A percentile compares a stretch with the other conserved stretches of the same genome.
Conservation (phyloP, 345 rosid species). For the Draba incana region DNA sequence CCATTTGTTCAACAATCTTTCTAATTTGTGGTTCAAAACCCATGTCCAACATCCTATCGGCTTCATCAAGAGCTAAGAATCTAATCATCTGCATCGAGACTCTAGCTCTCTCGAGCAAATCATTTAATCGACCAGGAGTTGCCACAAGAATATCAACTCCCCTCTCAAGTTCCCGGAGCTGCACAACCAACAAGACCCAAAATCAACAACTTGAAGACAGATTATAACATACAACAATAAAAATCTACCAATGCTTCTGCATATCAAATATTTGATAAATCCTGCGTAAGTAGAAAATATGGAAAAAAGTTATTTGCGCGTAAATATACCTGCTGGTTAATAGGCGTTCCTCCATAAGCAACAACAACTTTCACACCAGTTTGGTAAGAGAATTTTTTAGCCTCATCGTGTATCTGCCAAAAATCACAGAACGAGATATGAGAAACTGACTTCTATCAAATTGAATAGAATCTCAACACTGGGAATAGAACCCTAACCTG, state of each 20-base stretch:
- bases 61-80: conserved; percentile 93
- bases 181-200: conserved; percentile 41
- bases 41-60: conserved; percentile 99
- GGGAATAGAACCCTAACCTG: conserved; percentile 64
- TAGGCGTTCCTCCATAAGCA: conserved; percentile 98
- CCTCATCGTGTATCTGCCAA: conserved; percentile 96
- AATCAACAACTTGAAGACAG: conserved; percentile 15
- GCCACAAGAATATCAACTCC: conserved; percentile 99
- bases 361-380: conserved; percentile 97
- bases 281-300: conserved; percentile 9
- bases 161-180: conserved; percentile 93
- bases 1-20: conserved; percentile 94
- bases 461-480: neutral
- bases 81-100: conserved; percentile 92
- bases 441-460: conserved; percentile 24
- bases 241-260: conserved; percentile 6
- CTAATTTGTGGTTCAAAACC: conserved; percentile 99
- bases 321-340: conserved; percentile 71
- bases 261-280: neutral
- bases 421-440: conserved; percentile 8
- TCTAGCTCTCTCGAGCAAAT: conserved; percentile 92
- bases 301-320: neutral
- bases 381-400: conserved; percentile 92
- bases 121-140: conserved; percentile 97
- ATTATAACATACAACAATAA: neutral